These are phyloP conservation scores for Pyrenochaeta sp. DNA, from an alignment of 2,329 filamentous ascomycete genomes.

Conservation along the genomic window DNA sequence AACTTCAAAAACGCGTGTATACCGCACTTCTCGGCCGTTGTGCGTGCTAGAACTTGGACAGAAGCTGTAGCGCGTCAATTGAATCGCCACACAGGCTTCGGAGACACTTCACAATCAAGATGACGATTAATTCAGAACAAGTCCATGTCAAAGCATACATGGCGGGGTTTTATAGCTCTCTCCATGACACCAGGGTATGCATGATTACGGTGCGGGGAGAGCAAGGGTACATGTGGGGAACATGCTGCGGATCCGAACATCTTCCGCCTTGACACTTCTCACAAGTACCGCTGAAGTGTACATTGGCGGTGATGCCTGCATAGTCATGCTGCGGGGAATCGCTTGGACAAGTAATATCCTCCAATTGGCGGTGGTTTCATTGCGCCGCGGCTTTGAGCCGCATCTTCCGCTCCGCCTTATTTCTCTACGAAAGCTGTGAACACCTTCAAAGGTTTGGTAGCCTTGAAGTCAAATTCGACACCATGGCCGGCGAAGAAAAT, in stretches of 20 bases:
- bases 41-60: not conserved
- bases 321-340: slow-evolving; percentile 22
- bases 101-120: not conserved
- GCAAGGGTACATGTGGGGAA: slow-evolving; percentile 35
- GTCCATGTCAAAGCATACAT: not conserved
- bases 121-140: not conserved
- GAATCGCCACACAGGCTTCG: not conserved
- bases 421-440: slow-evolving; percentile 60
- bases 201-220: slow-evolving; percentile 38
- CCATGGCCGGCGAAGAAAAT: slow-evolving; percentile 74
- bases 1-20: not conserved
- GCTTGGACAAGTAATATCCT: slow-evolving; percentile 8
- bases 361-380: slow-evolving; percentile 24
- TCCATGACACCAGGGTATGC: slow-evolving; percentile 14
- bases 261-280: not conserved
- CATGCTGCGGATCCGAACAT: slow-evolving; percentile 36
- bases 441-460: slow-evolving; percentile 55
- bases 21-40: not conserved
- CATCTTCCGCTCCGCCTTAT: slow-evolving; percentile 3
- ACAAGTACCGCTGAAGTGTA: not conserved
- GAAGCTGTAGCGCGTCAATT: not conserved
- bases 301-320: slow-evolving; percentile 1
- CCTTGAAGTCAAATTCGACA: slow-evolving; percentile 57
- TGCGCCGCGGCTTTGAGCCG: slow-evolving; percentile 23
- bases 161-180: slow-evolving; percentile 39